These are phyloP conservation scores for Baorangia bicolor DNA, from an alignment of 768 basidiomycete genomes.

Conservation along the genomic window DNA sequence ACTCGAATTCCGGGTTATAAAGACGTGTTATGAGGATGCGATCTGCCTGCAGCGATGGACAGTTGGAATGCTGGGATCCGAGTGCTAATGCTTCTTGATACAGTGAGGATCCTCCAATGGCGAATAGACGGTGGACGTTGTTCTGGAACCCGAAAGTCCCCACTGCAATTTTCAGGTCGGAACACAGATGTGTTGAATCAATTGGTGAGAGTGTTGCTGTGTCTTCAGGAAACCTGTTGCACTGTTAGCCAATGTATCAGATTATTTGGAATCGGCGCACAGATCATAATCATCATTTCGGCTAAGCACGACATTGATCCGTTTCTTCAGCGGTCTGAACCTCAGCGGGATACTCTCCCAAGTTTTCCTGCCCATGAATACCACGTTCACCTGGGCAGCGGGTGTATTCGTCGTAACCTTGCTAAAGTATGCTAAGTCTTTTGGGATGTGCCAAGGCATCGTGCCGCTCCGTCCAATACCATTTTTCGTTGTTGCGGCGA, in stretches of 20 bases:
- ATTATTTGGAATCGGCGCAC: conserved; percentile 42
- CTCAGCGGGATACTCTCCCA: conserved; percentile 95
- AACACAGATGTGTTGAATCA: conserved; percentile 32
- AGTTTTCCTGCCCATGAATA: conserved; percentile 95
- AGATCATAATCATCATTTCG: conserved; percentile 55
- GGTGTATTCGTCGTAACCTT: conserved; percentile 66
- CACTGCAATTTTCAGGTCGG: conserved; percentile 21
- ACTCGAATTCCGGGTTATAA: conserved; percentile 71
- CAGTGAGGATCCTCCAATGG: conserved; percentile 91
- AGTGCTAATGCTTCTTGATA: conserved; percentile 64
- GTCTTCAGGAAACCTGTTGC: conserved; percentile 14
- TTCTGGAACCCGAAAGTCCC: conserved; percentile 8
- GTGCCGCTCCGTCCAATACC: conserved; percentile 79
- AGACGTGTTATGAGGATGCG: conserved; percentile 89
- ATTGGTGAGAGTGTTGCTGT: not conserved
- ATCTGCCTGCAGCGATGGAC: conserved; percentile 52
- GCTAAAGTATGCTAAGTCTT: conserved; percentile 94
- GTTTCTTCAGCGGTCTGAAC: conserved; percentile 74
- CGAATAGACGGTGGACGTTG: conserved; percentile 60
- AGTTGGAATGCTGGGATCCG: conserved; percentile 24
- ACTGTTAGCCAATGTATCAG: conserved; percentile 5
- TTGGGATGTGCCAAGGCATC: conserved; percentile 87
- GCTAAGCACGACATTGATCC: conserved; percentile 79
- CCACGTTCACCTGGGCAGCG: conserved; percentile 58
- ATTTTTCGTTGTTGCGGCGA: conserved; percentile 83